phyloP scores from a whole-genome alignment of 2,329 filamentous ascomycete species.

The Basipetospora chlamydospora region DNA sequence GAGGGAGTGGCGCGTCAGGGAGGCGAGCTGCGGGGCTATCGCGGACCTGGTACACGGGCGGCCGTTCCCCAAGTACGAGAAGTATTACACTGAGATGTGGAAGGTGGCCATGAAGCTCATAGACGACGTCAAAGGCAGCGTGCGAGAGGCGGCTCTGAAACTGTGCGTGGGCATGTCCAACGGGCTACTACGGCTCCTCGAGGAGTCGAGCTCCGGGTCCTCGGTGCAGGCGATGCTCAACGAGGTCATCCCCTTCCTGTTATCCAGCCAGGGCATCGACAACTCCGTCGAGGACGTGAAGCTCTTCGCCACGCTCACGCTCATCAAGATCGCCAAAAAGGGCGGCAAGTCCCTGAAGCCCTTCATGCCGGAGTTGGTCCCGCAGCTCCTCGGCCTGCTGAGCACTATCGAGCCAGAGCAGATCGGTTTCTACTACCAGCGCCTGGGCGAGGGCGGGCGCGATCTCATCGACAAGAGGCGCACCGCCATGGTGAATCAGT shows the following conservation, averaged over 20 bases:
- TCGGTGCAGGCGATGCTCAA: slow-evolving; percentile 68
- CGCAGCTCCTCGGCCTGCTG: slow-evolving; percentile 65
- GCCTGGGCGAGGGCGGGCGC: slow-evolving; percentile 72
- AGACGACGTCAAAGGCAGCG: slow-evolving; percentile 89
- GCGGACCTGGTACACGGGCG: slow-evolving; percentile 76
- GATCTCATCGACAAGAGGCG: slow-evolving; percentile 84
- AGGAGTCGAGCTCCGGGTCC: slow-evolving; percentile 57
- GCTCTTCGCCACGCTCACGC: slow-evolving; percentile 64
- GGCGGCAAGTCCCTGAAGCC: slow-evolving; percentile 64
- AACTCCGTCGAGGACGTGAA: slow-evolving; percentile 81
- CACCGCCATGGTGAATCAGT: slow-evolving; percentile 66
- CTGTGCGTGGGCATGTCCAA: slow-evolving; percentile 76
- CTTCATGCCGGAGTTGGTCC: slow-evolving; percentile 69
- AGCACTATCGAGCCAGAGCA: slow-evolving; percentile 81
- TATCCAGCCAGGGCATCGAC: slow-evolving; percentile 80
- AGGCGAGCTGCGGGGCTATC: slow-evolving; percentile 84
- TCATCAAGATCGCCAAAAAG: slow-evolving; percentile 82
- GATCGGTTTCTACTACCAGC: slow-evolving; percentile 85
- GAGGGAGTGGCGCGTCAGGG: slow-evolving; percentile 82
- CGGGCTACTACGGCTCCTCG: slow-evolving; percentile 70
- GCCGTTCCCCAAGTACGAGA: slow-evolving; percentile 62
- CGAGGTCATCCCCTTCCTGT: slow-evolving; percentile 76
- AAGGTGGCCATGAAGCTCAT: slow-evolving; percentile 74
- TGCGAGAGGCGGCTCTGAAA: slow-evolving; percentile 64
- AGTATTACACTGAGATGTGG: slow-evolving; percentile 77